phyloP scores from a whole-genome alignment of 2,329 filamentous ascomycete species.

The Pseudocercospora cruenta region DNA sequence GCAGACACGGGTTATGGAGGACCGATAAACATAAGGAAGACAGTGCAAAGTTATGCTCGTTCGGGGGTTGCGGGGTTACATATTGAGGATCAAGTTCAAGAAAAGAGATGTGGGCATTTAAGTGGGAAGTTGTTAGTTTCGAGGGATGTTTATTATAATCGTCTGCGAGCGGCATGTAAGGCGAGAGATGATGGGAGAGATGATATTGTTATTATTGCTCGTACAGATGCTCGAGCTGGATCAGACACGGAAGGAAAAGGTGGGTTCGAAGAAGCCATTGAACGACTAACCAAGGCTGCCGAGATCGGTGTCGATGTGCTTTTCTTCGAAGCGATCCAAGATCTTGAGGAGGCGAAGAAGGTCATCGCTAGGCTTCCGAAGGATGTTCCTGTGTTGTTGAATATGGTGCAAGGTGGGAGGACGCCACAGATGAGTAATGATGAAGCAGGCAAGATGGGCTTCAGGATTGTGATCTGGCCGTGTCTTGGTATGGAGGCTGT shows the following conservation, averaged over 20 bases:
- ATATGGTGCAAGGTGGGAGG: slow-evolving; percentile 61
- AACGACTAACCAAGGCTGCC: slow-evolving; percentile 55
- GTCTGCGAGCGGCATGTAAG: slow-evolving; percentile 60
- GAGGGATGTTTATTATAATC: slow-evolving; percentile 54
- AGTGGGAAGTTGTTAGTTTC: slow-evolving; percentile 63
- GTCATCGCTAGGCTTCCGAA: slow-evolving; percentile 54
- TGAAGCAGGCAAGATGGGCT: slow-evolving; percentile 61
- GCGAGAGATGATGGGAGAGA: slow-evolving; percentile 54
- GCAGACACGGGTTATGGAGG: slow-evolving; percentile 63
- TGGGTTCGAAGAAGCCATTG: slow-evolving; percentile 61
- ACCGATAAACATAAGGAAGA: slow-evolving; percentile 36
- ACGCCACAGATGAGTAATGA: slow-evolving; percentile 58
- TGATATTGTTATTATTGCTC: slow-evolving; percentile 67
- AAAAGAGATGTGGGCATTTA: slow-evolving; percentile 67
- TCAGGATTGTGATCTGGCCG: slow-evolving; percentile 63
- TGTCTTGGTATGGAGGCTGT: slow-evolving; percentile 54
- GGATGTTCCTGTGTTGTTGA: slow-evolving; percentile 56
- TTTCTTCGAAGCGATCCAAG: slow-evolving; percentile 63
- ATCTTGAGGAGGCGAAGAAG: slow-evolving; percentile 54
- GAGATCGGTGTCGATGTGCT: slow-evolving; percentile 62
- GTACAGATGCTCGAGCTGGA: slow-evolving; percentile 63
- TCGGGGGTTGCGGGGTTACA: slow-evolving; percentile 63
- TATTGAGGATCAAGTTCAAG: slow-evolving; percentile 66
- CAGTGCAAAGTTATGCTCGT: slow-evolving; percentile 38
- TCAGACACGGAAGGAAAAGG: slow-evolving; percentile 40